Conservation (phyloP, 495 filamentous ascomycete species). For the Penicillium arizonense region DNA sequence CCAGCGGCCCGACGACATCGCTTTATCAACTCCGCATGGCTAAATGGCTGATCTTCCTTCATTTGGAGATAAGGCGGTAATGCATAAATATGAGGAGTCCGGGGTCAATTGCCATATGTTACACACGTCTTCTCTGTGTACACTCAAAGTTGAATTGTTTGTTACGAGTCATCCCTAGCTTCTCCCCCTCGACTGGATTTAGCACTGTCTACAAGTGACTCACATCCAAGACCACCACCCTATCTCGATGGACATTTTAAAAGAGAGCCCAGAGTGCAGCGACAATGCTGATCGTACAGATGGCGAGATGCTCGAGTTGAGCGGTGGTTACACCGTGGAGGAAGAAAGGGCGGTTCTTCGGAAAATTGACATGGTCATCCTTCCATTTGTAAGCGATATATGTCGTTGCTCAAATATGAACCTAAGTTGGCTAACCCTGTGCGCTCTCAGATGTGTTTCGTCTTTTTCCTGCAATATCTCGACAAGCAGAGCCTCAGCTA, state of each 20-base stretch:
- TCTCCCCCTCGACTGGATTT: too few relatives aligned
- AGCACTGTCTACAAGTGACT: too few relatives aligned
- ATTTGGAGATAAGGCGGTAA: slow-evolving; percentile 6
- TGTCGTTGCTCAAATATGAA: not conserved
- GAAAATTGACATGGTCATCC: slow-evolving; percentile 46
- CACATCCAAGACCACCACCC: not conserved
- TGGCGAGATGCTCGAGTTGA: slow-evolving; percentile 22
- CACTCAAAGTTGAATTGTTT: too few relatives aligned
- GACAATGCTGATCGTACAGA: not conserved
- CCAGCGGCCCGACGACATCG: slow-evolving; percentile 1
- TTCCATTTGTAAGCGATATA: slow-evolving; percentile 35
- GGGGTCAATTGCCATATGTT: too few relatives aligned
- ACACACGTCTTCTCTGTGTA: too few relatives aligned
- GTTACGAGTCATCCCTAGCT: too few relatives aligned
- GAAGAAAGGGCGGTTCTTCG: slow-evolving; percentile 45
- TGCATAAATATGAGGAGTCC: not conserved
- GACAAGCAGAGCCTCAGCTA: slow-evolving; percentile 59
- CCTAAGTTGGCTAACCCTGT: not conserved
- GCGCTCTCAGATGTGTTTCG: slow-evolving; percentile 24
- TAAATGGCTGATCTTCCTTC: not conserved
- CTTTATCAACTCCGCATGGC: slow-evolving; percentile 8
- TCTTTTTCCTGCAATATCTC: slow-evolving; percentile 39
- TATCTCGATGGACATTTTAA: slow-evolving; percentile 7
- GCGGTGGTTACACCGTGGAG: slow-evolving; percentile 25
- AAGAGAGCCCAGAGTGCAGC: slow-evolving; percentile 1